Conservation (phyloP, 139 green algal genomes). For the Prasinococcaceae sp. region DNA sequence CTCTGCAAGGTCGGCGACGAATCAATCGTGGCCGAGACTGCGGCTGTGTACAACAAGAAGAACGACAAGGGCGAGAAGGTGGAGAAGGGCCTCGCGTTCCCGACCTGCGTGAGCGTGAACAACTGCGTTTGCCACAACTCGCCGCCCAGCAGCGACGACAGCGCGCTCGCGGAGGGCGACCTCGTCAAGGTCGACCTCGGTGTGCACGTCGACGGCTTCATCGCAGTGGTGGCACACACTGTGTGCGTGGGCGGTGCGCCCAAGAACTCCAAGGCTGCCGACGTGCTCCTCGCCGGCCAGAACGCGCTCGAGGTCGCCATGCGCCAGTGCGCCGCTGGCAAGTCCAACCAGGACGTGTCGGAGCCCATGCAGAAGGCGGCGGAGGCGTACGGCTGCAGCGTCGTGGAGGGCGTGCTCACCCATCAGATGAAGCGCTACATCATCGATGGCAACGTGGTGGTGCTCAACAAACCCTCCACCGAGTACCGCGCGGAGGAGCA, state of each 20-base stretch:
- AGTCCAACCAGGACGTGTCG: conserved; percentile 46
- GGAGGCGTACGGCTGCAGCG: conserved; percentile 68
- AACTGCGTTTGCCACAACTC: conserved; percentile 85
- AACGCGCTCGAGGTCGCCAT: conserved; percentile 73
- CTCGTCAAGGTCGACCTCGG: conserved; percentile 90
- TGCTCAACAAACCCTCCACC: conserved; percentile 68
- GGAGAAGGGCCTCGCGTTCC: conserved; percentile 93
- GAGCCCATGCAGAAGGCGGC: conserved; percentile 50
- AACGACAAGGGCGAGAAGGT: conserved; percentile 75
- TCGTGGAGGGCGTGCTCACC: conserved; percentile 89
- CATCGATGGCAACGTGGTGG: conserved; percentile 92
- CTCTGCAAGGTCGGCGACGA: conserved; percentile 68
- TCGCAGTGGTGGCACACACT: conserved; percentile 70
- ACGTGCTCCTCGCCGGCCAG: conserved; percentile 66
- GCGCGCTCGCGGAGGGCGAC: conserved; percentile 62
- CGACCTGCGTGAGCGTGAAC: conserved; percentile 88
- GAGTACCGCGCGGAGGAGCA: conserved; percentile 75
- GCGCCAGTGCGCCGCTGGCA: conserved; percentile 21
- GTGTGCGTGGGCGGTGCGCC: conserved; percentile 41
- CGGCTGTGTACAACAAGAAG: conserved; percentile 62
- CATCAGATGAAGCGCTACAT: conserved; percentile 95
- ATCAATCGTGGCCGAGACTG: conserved; percentile 52
- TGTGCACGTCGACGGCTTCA: conserved; percentile 92
- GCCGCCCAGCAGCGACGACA: conserved; percentile 48
- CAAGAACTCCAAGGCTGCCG: conserved; percentile 62